Base-by-base conservation (phyloP, 2,329 filamentous ascomycete genomes). In the Rutstroemia sp. region DNA sequence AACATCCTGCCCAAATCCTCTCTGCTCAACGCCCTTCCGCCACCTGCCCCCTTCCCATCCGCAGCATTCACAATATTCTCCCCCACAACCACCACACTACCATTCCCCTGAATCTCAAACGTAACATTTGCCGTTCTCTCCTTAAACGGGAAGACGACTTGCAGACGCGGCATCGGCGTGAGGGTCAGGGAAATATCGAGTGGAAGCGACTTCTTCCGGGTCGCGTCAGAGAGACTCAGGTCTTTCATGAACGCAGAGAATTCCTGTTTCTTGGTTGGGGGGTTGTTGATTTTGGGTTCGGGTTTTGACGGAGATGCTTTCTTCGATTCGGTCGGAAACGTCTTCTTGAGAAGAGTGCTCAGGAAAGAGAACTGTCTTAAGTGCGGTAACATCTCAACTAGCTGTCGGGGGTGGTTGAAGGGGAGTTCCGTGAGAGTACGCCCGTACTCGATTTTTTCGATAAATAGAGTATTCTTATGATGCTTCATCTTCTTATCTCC, bases 361-460 rank as follows among this genome's bases (percentile, higher is more conserved):
- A 89, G 73, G 61, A 87, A 83, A 0, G 86, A 86, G 66, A 89
- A 94, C 68, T 94, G 89, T 14, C 89, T 78, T 16, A 94, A 74
- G 4, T 79, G 75, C 0, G 89, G 88, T n/a, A 95, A 76, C 67
- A 92, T 82, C 53, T 81, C 78, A 6, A 92, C 74, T 4, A 95
- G 73, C 67, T 95, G 88, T 50, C 83, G 80, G 0, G 89, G 89
- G 65, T 95, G 89, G 2, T 83, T 82, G 66, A 95, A 92, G 0
- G 88, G 83, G 34, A 94, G 75, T 55, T 86, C 82, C 1, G 79
- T 80, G 8, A 95, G 70, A 3, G 77, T 76, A 56, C 84, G 80
- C 0, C 84, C 86, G 62, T 86, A 89, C 8, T 90, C 87, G 2
- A 83, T 80, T 69, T 89, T 89, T 54, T 87, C 82, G 17, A 90